Conservation (phyloP, 2,329 filamentous ascomycete genomes). For the Botrytis cinerea region DNA sequence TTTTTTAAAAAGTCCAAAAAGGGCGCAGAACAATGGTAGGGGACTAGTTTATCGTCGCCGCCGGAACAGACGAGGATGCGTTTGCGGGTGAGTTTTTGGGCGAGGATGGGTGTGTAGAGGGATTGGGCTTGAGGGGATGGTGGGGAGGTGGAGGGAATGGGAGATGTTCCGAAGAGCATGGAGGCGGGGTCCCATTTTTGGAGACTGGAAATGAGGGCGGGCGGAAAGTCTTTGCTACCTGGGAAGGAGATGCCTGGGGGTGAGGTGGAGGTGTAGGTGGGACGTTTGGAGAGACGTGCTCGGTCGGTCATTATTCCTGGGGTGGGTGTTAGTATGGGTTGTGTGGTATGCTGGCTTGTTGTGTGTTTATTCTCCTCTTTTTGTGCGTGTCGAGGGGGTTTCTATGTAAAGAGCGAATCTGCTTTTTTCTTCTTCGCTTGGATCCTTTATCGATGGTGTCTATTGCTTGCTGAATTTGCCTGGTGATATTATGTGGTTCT, state of each 20-base stretch:
- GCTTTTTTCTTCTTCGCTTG: neutral
- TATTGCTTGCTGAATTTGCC: neutral
- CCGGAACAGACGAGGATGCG: constrained; percentile 66
- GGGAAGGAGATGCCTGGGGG: constrained; percentile 65
- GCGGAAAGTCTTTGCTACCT: constrained; percentile 76
- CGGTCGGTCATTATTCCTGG: constrained; percentile 71
- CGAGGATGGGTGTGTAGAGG: constrained; percentile 50
- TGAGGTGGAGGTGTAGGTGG: constrained; percentile 57
- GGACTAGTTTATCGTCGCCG: constrained; percentile 70
- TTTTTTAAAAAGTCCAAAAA: constrained; percentile 64
- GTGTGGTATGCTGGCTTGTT: neutral
- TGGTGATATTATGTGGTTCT: neutral
- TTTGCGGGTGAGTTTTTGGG: constrained; percentile 59
- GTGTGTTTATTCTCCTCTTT: neutral
- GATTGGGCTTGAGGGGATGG: constrained; percentile 48
- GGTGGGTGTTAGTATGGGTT: constrained; percentile 22
- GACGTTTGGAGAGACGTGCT: constrained; percentile 67
- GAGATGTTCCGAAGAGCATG: constrained; percentile 61
- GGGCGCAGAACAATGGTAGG: constrained; percentile 60
- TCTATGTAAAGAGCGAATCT: neutral
- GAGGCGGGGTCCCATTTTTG: constrained; percentile 72
- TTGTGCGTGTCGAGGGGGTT: neutral
- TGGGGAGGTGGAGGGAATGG: constrained; percentile 40
- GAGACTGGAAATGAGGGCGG: constrained; percentile 63
- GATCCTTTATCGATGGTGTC: neutral